phyloP scores from a whole-genome alignment of 2,329 filamentous ascomycete species.

The Didymella exigua region DNA sequence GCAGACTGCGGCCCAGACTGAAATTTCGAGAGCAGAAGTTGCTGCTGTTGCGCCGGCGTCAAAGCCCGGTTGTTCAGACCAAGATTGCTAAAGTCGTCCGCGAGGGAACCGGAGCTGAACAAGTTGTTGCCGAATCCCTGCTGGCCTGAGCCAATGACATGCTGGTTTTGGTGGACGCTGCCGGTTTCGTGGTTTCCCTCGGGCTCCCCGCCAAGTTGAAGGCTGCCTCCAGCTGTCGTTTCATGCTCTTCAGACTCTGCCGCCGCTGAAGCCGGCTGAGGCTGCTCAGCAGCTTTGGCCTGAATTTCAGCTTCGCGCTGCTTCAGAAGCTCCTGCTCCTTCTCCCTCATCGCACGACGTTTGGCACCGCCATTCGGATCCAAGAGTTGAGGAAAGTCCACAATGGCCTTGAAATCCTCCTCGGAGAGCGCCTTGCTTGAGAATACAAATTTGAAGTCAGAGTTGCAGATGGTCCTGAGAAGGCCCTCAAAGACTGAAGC shows the following conservation, averaged over 20 bases:
- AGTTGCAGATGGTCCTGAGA: conserved; percentile 48
- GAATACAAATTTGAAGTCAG: conserved; percentile 61
- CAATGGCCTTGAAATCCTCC: conserved; percentile 59
- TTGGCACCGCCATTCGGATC: conserved; percentile 82
- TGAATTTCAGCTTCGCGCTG: conserved; percentile 60
- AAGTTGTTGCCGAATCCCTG: conserved; percentile 56
- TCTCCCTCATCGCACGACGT: conserved; percentile 71
- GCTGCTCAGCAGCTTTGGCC: conserved; percentile 52
- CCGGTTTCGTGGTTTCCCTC: conserved; percentile 72
- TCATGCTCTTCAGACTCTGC: conserved; percentile 73
- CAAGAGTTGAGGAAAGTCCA: conserved; percentile 76
- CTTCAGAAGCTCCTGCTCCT: conserved; percentile 65
- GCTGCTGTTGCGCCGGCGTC: conserved; percentile 78
- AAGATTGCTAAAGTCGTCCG: conserved; percentile 48
- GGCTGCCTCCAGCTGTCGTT: conserved; percentile 70
- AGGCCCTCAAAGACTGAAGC: conserved; percentile 43
- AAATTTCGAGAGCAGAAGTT: conserved; percentile 66
- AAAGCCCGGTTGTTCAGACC: conserved; percentile 70
- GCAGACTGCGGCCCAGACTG: conserved; percentile 59
- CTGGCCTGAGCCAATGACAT: conserved; percentile 77
- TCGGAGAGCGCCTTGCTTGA: conserved; percentile 49
- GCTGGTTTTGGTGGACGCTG: conserved; percentile 65
- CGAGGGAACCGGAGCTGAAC: conserved; percentile 43
- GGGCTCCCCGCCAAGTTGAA: conserved; percentile 89
- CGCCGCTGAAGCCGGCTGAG: conserved; percentile 20